Percentiles rank a stretch among this genome's conserved stretches.
Conservation (phyloP, 2,329 filamentous ascomycete genomes). For the Pochonia chlamydosporia region DNA sequence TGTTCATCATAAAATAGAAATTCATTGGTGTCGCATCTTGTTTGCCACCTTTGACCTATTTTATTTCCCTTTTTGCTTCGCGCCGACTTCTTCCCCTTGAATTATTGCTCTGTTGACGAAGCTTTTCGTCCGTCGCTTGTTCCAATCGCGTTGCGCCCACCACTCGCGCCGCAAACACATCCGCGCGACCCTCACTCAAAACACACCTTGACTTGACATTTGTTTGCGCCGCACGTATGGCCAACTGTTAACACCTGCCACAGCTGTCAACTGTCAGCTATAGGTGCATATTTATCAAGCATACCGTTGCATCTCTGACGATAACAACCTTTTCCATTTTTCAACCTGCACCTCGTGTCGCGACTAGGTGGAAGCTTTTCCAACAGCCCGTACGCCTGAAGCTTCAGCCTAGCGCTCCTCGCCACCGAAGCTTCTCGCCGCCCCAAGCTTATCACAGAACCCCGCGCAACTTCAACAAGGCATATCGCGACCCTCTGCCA, state of each 20-base stretch:
- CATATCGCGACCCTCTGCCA: neutral
- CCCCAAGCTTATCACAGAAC: neutral
- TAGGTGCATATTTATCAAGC: neutral
- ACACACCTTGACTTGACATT: neutral
- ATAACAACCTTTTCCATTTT: neutral
- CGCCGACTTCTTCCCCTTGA: neutral
- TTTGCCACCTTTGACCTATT: neutral
- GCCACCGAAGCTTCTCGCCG: neutral
- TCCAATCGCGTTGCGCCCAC: conserved; percentile 1
- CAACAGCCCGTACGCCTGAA: too few relatives aligned
- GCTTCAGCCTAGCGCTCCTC: neutral
- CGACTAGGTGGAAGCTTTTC: neutral
- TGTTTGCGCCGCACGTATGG: conserved; percentile 5
- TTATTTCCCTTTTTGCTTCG: neutral
- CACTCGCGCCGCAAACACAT: conserved; percentile 6
- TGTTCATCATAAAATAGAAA: neutral
- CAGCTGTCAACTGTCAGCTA: neutral
- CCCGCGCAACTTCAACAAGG: neutral
- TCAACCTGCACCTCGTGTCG: neutral
- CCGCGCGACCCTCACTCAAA: conserved; percentile 4
- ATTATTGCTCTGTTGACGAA: too few relatives aligned
- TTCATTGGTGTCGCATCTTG: neutral
- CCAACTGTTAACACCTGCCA: conserved; percentile 7
- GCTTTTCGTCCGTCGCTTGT: neutral
- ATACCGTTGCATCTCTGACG: neutral